These are phyloP conservation scores for Carex cristatella DNA, from an alignment of 176 grass and related monocot genomes.

Conservation along the genomic window DNA sequence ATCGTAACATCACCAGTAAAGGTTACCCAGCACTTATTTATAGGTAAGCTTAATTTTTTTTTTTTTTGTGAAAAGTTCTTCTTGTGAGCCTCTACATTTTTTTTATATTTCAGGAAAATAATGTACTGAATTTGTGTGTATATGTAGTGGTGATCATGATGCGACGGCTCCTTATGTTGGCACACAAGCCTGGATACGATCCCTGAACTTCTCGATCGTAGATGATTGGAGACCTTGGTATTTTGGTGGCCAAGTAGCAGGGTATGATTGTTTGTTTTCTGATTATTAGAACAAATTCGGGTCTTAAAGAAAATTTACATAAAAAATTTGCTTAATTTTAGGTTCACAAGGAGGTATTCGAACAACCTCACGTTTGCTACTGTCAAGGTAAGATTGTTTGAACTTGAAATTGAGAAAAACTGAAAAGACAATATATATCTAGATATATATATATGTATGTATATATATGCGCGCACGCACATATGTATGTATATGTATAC, in stretches of 20 bases:
- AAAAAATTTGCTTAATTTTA: background rate
- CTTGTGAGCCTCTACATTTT: background rate
- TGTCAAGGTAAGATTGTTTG: conserved; percentile 42
- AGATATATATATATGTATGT: too few species aligned
- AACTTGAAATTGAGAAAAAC: background rate
- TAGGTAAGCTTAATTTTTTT: conserved; percentile 15
- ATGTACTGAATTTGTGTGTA: background rate
- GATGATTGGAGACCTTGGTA: conserved; percentile 62
- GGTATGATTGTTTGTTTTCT: conserved; percentile 28
- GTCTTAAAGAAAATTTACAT: background rate
- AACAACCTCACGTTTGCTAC: conserved; percentile 86
- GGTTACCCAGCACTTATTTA: conserved; percentile 54
- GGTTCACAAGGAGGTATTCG: conserved; percentile 52
- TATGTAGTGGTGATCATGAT: conserved; percentile 71
- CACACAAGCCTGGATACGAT: conserved; percentile 53
- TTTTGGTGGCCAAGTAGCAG: conserved; percentile 48
- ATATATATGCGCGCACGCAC: too few species aligned
- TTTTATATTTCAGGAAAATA: background rate
- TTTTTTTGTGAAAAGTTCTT: background rate
- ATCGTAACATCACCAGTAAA: conserved; percentile 32
- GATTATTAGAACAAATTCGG: background rate
- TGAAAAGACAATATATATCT: too few species aligned
- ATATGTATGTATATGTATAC: too few species aligned
- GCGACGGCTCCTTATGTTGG: conserved; percentile 26
- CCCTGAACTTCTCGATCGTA: conserved; percentile 39